phyloP scores from a whole-genome alignment of 148 eudicot genomes.

The Fagopyrum homotropicum region DNA sequence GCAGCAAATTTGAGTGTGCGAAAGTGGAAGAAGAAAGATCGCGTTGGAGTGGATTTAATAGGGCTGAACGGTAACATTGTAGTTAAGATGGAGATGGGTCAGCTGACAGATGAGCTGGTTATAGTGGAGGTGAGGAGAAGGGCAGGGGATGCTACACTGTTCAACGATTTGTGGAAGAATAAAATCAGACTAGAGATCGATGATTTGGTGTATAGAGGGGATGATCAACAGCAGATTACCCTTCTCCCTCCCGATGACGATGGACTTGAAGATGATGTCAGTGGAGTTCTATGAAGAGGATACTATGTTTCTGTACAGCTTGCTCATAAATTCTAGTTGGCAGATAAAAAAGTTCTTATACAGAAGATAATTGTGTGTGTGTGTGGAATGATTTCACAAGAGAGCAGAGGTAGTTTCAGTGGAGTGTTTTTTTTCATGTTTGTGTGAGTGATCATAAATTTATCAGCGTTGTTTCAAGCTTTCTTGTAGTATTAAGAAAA shows the following conservation, averaged over 20 bases:
- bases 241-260: background rate
- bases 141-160: slow-evolving; percentile 9
- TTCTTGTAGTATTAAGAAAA: background rate
- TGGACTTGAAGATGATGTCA: background rate
- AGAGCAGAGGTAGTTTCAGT: background rate
- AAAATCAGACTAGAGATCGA: slow-evolving; percentile 3
- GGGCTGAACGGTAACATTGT: slow-evolving; percentile 37
- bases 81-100: slow-evolving; percentile 24
- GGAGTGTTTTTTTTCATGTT: background rate
- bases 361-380: background rate
- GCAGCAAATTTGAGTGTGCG: slow-evolving; percentile 22
- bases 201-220: background rate
- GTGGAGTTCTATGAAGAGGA: background rate
- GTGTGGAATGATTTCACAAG: background rate
- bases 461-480: slow-evolving; percentile 2
- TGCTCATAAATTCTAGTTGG: background rate
- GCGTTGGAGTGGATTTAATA: slow-evolving; percentile 27
- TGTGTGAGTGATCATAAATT: slow-evolving; percentile 11
- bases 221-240: background rate
- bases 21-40: slow-evolving; percentile 26
- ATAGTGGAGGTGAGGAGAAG: slow-evolving; percentile 43
- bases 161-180: slow-evolving; percentile 4
- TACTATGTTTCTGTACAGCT: slow-evolving; percentile 8
- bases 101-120: slow-evolving; percentile 43
- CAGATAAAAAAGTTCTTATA: background rate